Conservation (phyloP, 31 red algal species). For the Pterothamnion heteromorphum region DNA sequence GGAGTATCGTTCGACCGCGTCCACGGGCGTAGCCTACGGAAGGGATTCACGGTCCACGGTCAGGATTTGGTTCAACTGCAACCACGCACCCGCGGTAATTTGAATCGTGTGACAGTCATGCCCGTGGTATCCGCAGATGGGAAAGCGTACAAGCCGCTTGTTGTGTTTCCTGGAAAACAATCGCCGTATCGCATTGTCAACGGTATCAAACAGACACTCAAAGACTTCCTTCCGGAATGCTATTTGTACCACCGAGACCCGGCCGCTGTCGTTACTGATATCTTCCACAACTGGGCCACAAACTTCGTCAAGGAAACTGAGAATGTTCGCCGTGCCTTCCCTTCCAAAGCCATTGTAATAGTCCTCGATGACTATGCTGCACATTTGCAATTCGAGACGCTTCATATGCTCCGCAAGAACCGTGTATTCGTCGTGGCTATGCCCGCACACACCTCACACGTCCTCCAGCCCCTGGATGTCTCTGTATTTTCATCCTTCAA, state of each 20-base stretch:
- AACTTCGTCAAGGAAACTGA: constrained; percentile 42
- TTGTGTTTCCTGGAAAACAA: constrained; percentile 48
- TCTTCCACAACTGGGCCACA: constrained; percentile 30
- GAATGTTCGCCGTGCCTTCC: not conserved
- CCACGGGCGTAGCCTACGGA: not conserved
- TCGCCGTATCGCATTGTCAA: not conserved
- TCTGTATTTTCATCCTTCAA: constrained; percentile 29
- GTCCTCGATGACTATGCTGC: constrained; percentile 40
- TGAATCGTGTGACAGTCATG: constrained; percentile 48
- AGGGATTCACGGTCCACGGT: not conserved
- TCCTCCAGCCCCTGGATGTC: constrained; percentile 53
- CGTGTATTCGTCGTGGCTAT: constrained; percentile 33
- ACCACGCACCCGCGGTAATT: not conserved
- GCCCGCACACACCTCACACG: constrained; percentile 47
- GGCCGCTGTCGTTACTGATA: constrained; percentile 20
- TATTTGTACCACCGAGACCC: constrained; percentile 41
- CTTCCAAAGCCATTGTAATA: not conserved
- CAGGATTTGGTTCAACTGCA: not conserved
- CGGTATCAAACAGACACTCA: not conserved
- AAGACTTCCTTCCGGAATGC: constrained; percentile 7
- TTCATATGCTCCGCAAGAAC: constrained; percentile 28
- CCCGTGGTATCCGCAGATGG: not conserved
- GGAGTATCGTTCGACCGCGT: not conserved
- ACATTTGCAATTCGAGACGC: constrained; percentile 1
- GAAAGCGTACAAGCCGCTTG: not conserved